These are phyloP conservation scores for Parietaria judaica DNA, from an alignment of 306 rosid species.

Conservation along the genomic window DNA sequence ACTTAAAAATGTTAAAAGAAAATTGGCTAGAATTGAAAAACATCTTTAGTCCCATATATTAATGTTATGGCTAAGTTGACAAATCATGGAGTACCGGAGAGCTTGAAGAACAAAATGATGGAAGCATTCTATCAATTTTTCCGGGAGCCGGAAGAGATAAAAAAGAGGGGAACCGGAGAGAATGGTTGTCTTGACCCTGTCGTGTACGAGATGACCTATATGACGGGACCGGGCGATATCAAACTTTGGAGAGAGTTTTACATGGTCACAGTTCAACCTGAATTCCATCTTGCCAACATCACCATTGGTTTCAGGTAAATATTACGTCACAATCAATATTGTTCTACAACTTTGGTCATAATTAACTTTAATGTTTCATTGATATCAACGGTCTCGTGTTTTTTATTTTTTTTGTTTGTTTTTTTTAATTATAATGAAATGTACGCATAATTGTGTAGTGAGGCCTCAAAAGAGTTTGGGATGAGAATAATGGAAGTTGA, in stretches of 20 bases:
- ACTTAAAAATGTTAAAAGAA: too few relatives aligned
- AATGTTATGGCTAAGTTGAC: constrained; percentile 21
- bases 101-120: constrained; percentile 28
- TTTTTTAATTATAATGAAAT: too few relatives aligned
- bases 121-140: constrained; percentile 26
- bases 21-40: too few relatives aligned
- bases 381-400: too few relatives aligned
- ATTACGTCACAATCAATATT: too few relatives aligned
- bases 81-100: constrained; percentile 46
- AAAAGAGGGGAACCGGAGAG: constrained; percentile 27
- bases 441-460: constrained; percentile 3
- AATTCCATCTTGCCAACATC: constrained; percentile 39
- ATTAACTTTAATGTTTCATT: too few relatives aligned
- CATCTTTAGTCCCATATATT: too few relatives aligned
- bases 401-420: too few relatives aligned
- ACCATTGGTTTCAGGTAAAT: constrained; percentile 44
- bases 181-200: constrained; percentile 30
- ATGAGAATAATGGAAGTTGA: constrained; percentile 3
- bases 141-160: constrained; percentile 24
- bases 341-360: too few relatives aligned
- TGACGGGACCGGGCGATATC: constrained; percentile 26
- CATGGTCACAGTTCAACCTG: constrained; percentile 40
- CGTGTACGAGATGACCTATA: constrained; percentile 47
- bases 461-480: constrained; percentile 12
- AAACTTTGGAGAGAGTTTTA: constrained; percentile 58